Conservation (phyloP, 163 green algal species). For the Prototheca cutis region DNA sequence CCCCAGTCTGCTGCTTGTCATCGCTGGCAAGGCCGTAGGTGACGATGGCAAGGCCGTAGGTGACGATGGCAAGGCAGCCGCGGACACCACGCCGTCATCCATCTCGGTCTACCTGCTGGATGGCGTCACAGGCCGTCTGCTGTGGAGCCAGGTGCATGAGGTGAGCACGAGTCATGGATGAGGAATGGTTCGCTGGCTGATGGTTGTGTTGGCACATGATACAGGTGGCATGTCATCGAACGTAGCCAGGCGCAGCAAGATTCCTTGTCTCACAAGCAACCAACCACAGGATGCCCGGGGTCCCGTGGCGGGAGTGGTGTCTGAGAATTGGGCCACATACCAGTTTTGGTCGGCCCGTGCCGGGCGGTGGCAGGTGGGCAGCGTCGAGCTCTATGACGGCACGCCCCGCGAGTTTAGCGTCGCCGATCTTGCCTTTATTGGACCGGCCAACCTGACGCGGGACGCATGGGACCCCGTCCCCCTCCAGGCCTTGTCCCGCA, state of each 20-base stretch:
- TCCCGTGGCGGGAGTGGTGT: constrained; percentile 62
- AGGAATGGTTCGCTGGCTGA: too few relatives aligned
- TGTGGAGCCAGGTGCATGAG: constrained; percentile 60
- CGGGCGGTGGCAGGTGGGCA: constrained; percentile 41
- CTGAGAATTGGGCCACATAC: constrained; percentile 82
- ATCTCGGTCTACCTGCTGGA: constrained; percentile 67
- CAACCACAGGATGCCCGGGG: constrained; percentile 50
- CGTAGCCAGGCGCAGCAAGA: too few relatives aligned
- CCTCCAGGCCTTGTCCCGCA: constrained; percentile 42
- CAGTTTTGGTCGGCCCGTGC: constrained; percentile 53
- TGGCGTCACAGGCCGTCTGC: constrained; percentile 64
- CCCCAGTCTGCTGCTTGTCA: constrained; percentile 76
- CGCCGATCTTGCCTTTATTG: constrained; percentile 33
- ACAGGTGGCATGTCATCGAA: too few relatives aligned
- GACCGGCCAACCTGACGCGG: constrained; percentile 13
- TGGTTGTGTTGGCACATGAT: too few relatives aligned
- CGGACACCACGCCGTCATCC: too few relatives aligned
- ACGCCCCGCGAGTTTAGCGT: constrained; percentile 29
- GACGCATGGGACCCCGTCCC: constrained; percentile 33
- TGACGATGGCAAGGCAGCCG: too few relatives aligned
- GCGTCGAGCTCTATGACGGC: constrained; percentile 70
- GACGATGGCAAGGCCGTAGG: too few relatives aligned
- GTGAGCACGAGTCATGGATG: too few relatives aligned
- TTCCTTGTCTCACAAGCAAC: too few relatives aligned
- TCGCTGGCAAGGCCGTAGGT: too few relatives aligned